These are phyloP conservation scores for Cryptosporidium meleagridis DNA, from an alignment of 169 alveolate genomes.

Conservation along the genomic window DNA sequence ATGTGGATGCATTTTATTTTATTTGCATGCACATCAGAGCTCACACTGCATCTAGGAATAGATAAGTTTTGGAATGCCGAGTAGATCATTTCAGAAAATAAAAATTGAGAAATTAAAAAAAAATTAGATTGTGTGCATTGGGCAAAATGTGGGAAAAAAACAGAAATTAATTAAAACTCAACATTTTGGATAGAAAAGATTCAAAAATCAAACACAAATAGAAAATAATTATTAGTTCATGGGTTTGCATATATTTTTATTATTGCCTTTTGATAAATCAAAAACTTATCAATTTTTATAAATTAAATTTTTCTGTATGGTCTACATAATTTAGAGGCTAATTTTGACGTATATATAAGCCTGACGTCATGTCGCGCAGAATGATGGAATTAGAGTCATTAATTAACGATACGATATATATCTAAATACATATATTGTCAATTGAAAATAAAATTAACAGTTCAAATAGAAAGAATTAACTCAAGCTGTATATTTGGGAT, in stretches of 20 bases:
- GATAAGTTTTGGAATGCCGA: background rate
- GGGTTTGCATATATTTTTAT: background rate
- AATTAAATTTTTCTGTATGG: slow-evolving; percentile 1
- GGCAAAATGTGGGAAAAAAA: background rate
- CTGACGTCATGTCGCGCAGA: slow-evolving; percentile 24
- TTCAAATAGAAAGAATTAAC: background rate
- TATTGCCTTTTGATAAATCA: no score
- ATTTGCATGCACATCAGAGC: background rate
- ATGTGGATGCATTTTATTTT: background rate
- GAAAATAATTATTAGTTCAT: no score
- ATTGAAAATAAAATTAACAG: background rate
- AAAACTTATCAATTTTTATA: background rate
- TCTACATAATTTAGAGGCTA: slow-evolving; percentile 25
- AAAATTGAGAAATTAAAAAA: background rate
- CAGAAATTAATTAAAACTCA: no score
- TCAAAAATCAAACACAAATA: background rate
- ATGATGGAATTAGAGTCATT: background rate
- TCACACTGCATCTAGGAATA: background rate
- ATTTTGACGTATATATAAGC: slow-evolving; percentile 10
- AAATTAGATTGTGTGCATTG: background rate
- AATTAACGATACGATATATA: slow-evolving; percentile 10
- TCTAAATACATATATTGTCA: background rate
- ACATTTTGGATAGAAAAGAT: no score
- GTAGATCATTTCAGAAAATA: background rate
- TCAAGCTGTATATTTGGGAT: background rate